Evolutionary conservation across 1,284 basidiomycete genomes (phyloP).

Genomic region (Melanopsichium pennsylvanicum): DNA sequence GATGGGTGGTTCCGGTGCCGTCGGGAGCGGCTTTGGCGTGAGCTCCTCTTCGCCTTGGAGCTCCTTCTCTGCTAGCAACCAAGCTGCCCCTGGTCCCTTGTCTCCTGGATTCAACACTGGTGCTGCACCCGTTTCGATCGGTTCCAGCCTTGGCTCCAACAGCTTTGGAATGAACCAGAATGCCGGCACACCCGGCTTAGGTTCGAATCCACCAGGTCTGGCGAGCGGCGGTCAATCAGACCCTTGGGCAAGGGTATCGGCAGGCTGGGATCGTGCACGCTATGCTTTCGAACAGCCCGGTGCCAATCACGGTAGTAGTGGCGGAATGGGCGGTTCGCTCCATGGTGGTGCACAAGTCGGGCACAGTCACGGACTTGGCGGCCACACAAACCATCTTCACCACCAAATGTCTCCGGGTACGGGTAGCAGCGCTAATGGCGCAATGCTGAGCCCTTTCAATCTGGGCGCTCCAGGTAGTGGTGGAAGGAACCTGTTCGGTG

Average conservation of each 20-base stretch:
- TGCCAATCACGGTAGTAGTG: constrained; percentile 12
- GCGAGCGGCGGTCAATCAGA: constrained; percentile 31
- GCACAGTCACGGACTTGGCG: constrained; percentile 20
- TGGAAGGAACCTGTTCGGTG: constrained; percentile 34
- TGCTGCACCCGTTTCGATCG: constrained; percentile 29
- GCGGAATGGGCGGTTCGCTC: constrained; percentile 20
- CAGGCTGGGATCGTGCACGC: constrained; percentile 61
- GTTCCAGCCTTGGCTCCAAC: constrained; percentile 10
- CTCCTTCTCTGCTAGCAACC: constrained; percentile 36
- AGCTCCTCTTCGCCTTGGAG: constrained; percentile 46
- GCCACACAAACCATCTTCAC: constrained; percentile 14
- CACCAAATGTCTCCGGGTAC: constrained; percentile 15
- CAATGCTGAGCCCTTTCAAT: constrained; percentile 30
- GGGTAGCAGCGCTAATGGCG: constrained; percentile 5
- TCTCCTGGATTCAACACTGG: constrained; percentile 32
- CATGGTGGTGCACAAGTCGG: constrained; percentile 13
- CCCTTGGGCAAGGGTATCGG: constrained; percentile 44
- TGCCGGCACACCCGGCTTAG: constrained; percentile 15
- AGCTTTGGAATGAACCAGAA: constrained; percentile 26
- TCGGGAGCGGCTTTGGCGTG: constrained; percentile 34
- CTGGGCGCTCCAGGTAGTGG: constrained; percentile 35
- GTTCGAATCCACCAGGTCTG: constrained; percentile 14
- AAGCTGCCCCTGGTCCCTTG: constrained; percentile 33
- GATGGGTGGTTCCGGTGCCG: constrained; percentile 19
- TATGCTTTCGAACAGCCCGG: constrained; percentile 61